Percentiles rank a stretch among this genome's conserved stretches.
Conservation (phyloP, 148 eudicot genomes). For the Camellia japonica region DNA sequence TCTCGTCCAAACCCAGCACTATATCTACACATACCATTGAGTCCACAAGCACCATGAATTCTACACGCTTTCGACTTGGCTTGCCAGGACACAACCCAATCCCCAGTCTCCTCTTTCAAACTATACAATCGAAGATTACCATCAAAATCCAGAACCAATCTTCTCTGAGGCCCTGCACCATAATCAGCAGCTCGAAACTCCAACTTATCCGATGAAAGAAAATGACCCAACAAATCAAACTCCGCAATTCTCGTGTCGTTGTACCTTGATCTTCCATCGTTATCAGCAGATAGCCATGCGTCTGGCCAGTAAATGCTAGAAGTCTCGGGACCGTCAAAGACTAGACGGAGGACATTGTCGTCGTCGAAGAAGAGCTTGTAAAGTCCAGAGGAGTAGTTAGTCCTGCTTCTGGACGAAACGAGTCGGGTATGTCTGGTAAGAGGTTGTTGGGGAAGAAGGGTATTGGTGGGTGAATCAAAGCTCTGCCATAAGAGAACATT, state of each 20-base stretch:
- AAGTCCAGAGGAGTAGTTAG: slow-evolving; percentile 19
- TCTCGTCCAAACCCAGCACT: no score
- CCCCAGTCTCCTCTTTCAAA: neutral
- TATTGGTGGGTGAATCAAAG: slow-evolving; percentile 23
- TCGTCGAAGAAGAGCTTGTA: slow-evolving; percentile 25
- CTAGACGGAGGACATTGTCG: slow-evolving; percentile 17
- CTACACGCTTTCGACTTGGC: neutral
- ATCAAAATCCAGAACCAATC: slow-evolving; percentile 38
- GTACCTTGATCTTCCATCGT: slow-evolving; percentile 23
- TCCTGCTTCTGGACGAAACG: slow-evolving; percentile 22
- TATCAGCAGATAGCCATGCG: slow-evolving; percentile 13
- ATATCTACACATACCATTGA: no score
- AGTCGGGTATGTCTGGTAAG: slow-evolving; percentile 20
- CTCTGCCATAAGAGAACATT: neutral
- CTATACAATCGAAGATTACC: slow-evolving; percentile 21
- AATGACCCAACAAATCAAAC: slow-evolving; percentile 15
- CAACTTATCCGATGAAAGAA: slow-evolving; percentile 32
- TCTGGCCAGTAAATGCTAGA: slow-evolving; percentile 47
- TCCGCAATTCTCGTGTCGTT: slow-evolving; percentile 23
- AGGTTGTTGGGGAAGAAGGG: slow-evolving; percentile 35
- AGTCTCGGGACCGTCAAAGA: slow-evolving; percentile 20
- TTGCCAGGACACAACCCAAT: slow-evolving; percentile 15
- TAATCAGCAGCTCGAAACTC: slow-evolving; percentile 23
- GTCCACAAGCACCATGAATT: slow-evolving; percentile 4
- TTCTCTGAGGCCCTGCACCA: slow-evolving; percentile 35